These are phyloP conservation scores for Nicotiana knightiana DNA, from an alignment of 257 asterid genomes.

Conservation along the genomic window DNA sequence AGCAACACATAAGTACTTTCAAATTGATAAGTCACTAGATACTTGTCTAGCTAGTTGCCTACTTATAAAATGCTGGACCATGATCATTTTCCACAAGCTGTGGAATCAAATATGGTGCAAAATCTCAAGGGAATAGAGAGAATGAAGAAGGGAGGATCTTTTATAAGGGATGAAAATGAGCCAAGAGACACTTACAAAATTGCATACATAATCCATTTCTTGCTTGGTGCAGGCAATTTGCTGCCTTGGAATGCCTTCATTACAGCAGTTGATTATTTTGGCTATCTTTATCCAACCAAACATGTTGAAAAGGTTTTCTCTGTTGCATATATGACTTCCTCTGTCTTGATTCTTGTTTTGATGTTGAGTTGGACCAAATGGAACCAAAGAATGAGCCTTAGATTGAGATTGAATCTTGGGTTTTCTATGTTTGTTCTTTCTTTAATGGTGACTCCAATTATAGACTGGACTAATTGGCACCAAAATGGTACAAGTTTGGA, in stretches of 20 bases:
- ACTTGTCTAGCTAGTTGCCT: background rate
- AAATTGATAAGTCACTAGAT: background rate
- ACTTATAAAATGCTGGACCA: background rate
- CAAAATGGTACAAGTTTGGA: constrained; percentile 9
- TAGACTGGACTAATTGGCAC: constrained; percentile 42
- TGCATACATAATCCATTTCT: constrained; percentile 63
- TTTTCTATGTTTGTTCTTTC: constrained; percentile 49
- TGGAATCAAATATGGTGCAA: background rate
- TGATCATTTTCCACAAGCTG: background rate
- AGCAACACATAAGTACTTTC: background rate
- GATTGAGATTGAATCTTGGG: constrained; percentile 59
- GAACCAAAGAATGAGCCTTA: constrained; percentile 26
- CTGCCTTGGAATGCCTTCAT: constrained; percentile 81
- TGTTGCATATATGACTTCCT: constrained; percentile 62
- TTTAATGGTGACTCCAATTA: constrained; percentile 44
- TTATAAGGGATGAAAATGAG: background rate
- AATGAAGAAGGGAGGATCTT: background rate
- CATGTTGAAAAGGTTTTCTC: constrained; percentile 67
- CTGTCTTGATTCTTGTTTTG: constrained; percentile 39
- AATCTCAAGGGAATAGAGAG: background rate
- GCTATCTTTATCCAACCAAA: constrained; percentile 43
- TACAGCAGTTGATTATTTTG: constrained; percentile 68
- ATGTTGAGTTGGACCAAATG: constrained; percentile 35
- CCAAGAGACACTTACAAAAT: constrained; percentile 40
- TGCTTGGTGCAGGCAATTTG: constrained; percentile 78